phyloP scores from a whole-genome alignment of 2,329 filamentous ascomycete species.

The Fusarium pseudograminearum region DNA sequence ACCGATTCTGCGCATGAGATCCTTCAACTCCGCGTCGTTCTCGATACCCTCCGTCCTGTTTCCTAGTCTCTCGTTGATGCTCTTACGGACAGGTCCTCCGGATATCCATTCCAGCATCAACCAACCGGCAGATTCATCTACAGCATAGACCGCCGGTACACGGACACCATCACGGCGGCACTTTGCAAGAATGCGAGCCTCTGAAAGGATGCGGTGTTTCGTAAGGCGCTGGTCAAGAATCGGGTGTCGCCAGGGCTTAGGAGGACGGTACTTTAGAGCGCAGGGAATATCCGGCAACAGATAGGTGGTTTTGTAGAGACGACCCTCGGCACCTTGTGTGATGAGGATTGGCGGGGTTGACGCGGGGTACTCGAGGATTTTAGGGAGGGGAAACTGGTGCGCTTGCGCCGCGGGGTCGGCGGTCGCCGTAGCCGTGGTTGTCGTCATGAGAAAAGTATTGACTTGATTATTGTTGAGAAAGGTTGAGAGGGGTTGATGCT shows the following conservation, averaged over 20 bases:
- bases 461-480: constrained; percentile 15
- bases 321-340: constrained; percentile 94
- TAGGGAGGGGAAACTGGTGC: constrained; percentile 66
- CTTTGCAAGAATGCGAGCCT: constrained; percentile 86
- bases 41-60: constrained; percentile 55
- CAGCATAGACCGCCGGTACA: constrained; percentile 84
- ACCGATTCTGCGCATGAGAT: constrained; percentile 78
- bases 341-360: constrained; percentile 75
- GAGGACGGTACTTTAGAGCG: constrained; percentile 90
- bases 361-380: constrained; percentile 72
- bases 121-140: constrained; percentile 75
- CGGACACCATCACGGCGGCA: constrained; percentile 81
- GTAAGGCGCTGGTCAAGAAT: constrained; percentile 89
- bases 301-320: constrained; percentile 89
- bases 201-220: constrained; percentile 85
- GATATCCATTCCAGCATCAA: constrained; percentile 87
- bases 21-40: constrained; percentile 65
- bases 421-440: constrained; percentile 32
- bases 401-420: constrained; percentile 40
- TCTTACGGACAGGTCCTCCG: constrained; percentile 76
- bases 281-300: constrained; percentile 75
- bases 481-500: constrained; percentile 1
- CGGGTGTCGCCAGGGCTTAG: constrained; percentile 92
- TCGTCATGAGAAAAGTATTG: constrained; percentile 9
- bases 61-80: constrained; percentile 76